Percentiles rank a stretch among this genome's conserved stretches.
Conservation (phyloP, 2,329 filamentous ascomycete genomes). For the Dothistroma pini region DNA sequence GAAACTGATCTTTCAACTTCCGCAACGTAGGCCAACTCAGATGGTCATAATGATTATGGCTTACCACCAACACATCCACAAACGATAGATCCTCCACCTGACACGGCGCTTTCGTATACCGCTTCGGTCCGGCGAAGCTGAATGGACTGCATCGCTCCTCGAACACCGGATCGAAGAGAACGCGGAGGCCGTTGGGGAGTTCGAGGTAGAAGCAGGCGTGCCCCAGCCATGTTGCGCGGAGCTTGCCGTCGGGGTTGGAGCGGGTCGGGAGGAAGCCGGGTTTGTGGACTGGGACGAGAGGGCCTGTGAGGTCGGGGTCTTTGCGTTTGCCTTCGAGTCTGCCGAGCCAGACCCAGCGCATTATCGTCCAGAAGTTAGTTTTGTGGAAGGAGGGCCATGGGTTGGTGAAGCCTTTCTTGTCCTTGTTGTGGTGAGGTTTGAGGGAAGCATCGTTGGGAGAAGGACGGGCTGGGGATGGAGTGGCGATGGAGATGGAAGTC, state of each 20-base stretch:
- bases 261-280: slow-evolving; percentile 65
- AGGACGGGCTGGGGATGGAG: slow-evolving; percentile 36
- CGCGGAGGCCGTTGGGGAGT: slow-evolving; percentile 78
- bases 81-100: slow-evolving; percentile 71
- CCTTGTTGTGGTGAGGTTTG: slow-evolving; percentile 50
- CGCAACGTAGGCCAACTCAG: slow-evolving; percentile 72
- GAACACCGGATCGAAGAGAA: slow-evolving; percentile 92
- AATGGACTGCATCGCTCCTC: slow-evolving; percentile 81
- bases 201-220: slow-evolving; percentile 94
- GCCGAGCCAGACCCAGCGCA: slow-evolving; percentile 41
- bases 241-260: slow-evolving; percentile 46
- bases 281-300: slow-evolving; percentile 63
- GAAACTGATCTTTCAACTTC: slow-evolving; percentile 66
- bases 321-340: slow-evolving; percentile 48
- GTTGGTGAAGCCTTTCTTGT: slow-evolving; percentile 55
- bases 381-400: slow-evolving; percentile 55
- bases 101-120: slow-evolving; percentile 76
- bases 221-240: slow-evolving; percentile 90
- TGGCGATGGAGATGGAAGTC: slow-evolving; percentile 38
- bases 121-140: slow-evolving; percentile 63
- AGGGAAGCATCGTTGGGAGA: slow-evolving; percentile 45
- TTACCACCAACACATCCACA: slow-evolving; percentile 73
- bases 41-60: slow-evolving; percentile 88
- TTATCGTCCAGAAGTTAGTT: slow-evolving; percentile 33
- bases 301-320: slow-evolving; percentile 59